A percentile compares a stretch with the other conserved stretches of the same genome.
phyloP scores from a whole-genome alignment of 2,329 filamentous ascomycete genomes.

The Venturia oleaginea region DNA sequence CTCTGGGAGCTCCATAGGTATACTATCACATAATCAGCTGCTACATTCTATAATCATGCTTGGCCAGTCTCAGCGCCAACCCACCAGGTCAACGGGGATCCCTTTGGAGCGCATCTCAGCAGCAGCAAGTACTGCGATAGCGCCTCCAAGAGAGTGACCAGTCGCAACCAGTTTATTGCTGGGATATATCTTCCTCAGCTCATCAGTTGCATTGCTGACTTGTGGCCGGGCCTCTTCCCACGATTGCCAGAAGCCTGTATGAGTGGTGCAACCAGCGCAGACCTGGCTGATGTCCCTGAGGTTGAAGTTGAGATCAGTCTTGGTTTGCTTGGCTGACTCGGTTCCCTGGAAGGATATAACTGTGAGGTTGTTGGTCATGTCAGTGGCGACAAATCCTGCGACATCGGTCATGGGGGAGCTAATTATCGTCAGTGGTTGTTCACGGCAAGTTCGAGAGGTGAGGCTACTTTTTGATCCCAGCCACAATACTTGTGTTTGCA shows the following conservation, averaged over 20 bases:
- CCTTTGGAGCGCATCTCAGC: constrained; percentile 46
- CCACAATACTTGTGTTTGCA: constrained; percentile 32
- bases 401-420: constrained; percentile 32
- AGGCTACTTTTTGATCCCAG: constrained; percentile 10
- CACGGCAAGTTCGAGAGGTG: neutral
- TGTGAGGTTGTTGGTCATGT: constrained; percentile 42
- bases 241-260: constrained; percentile 49
- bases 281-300: constrained; percentile 32
- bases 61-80: constrained; percentile 9
- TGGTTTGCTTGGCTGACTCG: constrained; percentile 50
- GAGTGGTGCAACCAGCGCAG: constrained; percentile 41
- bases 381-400: constrained; percentile 39
- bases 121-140: constrained; percentile 52
- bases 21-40: constrained; percentile 28
- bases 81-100: constrained; percentile 40
- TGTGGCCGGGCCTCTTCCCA: constrained; percentile 45
- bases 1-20: constrained; percentile 58
- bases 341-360: constrained; percentile 54
- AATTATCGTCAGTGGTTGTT: neutral
- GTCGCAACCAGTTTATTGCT: constrained; percentile 42
- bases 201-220: constrained; percentile 36
- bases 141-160: constrained; percentile 61
- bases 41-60: neutral
- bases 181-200: neutral
- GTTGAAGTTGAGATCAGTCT: constrained; percentile 44